Evolutionary conservation across 2,329 filamentous ascomycete genomes (phyloP).

Genomic region (Colletotrichum agaves): DNA sequence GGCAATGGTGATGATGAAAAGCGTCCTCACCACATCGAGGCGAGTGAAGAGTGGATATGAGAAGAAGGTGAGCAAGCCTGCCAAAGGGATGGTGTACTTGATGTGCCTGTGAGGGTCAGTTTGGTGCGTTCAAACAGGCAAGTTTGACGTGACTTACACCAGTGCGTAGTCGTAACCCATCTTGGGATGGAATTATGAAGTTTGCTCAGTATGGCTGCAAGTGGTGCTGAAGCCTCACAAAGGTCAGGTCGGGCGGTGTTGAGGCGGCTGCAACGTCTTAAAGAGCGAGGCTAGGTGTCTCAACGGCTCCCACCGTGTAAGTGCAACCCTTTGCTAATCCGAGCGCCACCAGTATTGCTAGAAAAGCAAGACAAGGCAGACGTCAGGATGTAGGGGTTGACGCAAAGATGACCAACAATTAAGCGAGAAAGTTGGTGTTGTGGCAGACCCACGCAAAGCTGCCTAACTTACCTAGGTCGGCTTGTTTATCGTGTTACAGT

Average conservation of each 20-base stretch:
- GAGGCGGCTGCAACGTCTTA: background rate
- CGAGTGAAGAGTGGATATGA: constrained; percentile 70
- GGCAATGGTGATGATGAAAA: constrained; percentile 70
- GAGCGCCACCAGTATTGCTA: background rate
- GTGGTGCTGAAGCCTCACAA: background rate
- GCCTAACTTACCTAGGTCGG: background rate
- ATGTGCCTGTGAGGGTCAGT: constrained; percentile 60
- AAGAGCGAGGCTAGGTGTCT: background rate
- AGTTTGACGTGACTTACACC: constrained; percentile 59
- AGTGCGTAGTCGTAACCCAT: constrained; percentile 72
- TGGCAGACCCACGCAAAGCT: constrained; percentile 5
- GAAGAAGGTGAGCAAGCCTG: constrained; percentile 66
- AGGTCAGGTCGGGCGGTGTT: background rate
- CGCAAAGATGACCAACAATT: constrained; percentile 24
- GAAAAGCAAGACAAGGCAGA: background rate
- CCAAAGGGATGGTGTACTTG: constrained; percentile 74
- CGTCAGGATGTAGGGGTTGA: constrained; percentile 8
- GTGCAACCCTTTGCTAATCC: background rate
- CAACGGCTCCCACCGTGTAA: background rate
- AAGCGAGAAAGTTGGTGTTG: background rate
- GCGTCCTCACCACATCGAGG: constrained; percentile 71
- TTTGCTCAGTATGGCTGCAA: background rate
- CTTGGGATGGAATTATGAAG: constrained; percentile 35
- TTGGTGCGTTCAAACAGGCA: background rate
- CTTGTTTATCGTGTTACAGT: constrained; percentile 3